Percentiles rank a stretch among this genome's conserved stretches.
phyloP scores from a whole-genome alignment of 2,329 filamentous ascomycete genomes.

The Dothidotthia symphoricarpi region DNA sequence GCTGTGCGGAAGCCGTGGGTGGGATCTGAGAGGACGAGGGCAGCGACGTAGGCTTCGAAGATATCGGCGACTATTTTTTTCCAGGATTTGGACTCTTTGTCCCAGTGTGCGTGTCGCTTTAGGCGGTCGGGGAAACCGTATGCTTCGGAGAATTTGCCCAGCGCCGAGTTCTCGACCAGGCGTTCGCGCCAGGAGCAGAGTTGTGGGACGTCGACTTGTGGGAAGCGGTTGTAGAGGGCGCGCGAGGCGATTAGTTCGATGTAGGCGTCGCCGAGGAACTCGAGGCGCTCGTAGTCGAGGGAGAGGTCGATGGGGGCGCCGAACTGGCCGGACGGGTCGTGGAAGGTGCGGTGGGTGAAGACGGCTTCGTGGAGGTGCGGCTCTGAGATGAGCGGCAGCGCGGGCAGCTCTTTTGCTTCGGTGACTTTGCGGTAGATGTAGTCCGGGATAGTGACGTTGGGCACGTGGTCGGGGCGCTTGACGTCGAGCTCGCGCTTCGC shows the following conservation, averaged over 20 bases:
- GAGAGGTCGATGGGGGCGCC: slow-evolving; percentile 18
- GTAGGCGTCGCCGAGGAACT: slow-evolving; percentile 87
- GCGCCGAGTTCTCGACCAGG: slow-evolving; percentile 76
- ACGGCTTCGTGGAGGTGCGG: slow-evolving; percentile 59
- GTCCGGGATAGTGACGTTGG: slow-evolving; percentile 23
- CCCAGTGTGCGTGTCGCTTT: slow-evolving; percentile 47
- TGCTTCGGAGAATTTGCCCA: slow-evolving; percentile 65
- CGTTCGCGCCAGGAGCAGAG: slow-evolving; percentile 74
- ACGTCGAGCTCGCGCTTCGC: slow-evolving; percentile 43
- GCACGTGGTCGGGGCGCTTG: slow-evolving; percentile 23
- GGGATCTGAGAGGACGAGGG: slow-evolving; percentile 67
- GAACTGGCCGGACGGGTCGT: slow-evolving; percentile 19
- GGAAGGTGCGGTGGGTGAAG: slow-evolving; percentile 59
- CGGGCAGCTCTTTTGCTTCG: slow-evolving; percentile 48
- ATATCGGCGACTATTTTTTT: slow-evolving; percentile 80
- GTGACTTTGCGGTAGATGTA: slow-evolving; percentile 29
- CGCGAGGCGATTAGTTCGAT: slow-evolving; percentile 73
- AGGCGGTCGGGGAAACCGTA: slow-evolving; percentile 71
- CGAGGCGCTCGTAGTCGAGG: slow-evolving; percentile 72
- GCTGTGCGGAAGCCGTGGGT: slow-evolving; percentile 60
- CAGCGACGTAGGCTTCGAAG: slow-evolving; percentile 88
- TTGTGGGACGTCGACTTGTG: slow-evolving; percentile 62
- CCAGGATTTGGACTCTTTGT: slow-evolving; percentile 33
- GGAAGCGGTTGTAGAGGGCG: slow-evolving; percentile 72
- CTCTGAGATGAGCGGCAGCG: slow-evolving; percentile 62